Percentiles rank a stretch among this genome's conserved stretches.
These are phyloP conservation scores for Plasmopara halstedii DNA, from an alignment of 352 stramenopile species.

Conservation along the genomic window DNA sequence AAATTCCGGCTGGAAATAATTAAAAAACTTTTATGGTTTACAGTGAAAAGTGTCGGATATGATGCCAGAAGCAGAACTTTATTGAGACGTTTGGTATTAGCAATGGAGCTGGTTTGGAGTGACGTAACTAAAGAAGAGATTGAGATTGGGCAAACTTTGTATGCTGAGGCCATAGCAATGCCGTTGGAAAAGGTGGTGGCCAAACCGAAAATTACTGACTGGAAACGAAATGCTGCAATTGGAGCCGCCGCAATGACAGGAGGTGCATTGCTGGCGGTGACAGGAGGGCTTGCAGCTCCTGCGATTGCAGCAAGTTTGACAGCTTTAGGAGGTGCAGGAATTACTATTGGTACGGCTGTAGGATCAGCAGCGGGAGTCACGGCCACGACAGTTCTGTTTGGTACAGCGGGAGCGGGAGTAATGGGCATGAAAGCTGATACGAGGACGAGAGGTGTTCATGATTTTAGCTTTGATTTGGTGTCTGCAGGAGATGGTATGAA, in stretches of 20 bases:
- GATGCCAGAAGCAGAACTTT: slow-evolving; percentile 59
- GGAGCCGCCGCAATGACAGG: slow-evolving; percentile 60
- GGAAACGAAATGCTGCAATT: slow-evolving; percentile 73
- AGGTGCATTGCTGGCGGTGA: slow-evolving; percentile 65
- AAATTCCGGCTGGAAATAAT: slow-evolving; percentile 54
- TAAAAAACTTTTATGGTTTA: slow-evolving; percentile 73
- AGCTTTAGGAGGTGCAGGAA: slow-evolving; percentile 50
- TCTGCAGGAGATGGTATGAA: slow-evolving; percentile 79
- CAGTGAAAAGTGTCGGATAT: slow-evolving; percentile 67
- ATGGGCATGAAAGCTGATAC: slow-evolving; percentile 76
- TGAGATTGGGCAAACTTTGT: slow-evolving; percentile 56
- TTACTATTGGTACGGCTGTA: slow-evolving; percentile 52
- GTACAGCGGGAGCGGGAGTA: slow-evolving; percentile 66
- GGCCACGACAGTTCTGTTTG: slow-evolving; percentile 73
- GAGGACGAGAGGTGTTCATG: slow-evolving; percentile 61
- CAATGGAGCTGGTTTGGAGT: slow-evolving; percentile 49
- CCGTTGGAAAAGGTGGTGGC: slow-evolving; percentile 50
- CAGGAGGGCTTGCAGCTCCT: slow-evolving; percentile 52
- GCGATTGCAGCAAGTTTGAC: slow-evolving; percentile 55
- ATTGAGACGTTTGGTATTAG: slow-evolving; percentile 34
- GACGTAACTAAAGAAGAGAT: slow-evolving; percentile 65
- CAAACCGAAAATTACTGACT: slow-evolving; percentile 61
- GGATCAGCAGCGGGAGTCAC: slow-evolving; percentile 46
- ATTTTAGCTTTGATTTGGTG: slow-evolving; percentile 78
- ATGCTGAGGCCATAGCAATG: slow-evolving; percentile 66